A percentile compares a stretch with the other conserved stretches of the same genome.
These are phyloP conservation scores for Moniliophthora roreri DNA, from an alignment of 1,284 basidiomycete genomes.

Conservation along the genomic window DNA sequence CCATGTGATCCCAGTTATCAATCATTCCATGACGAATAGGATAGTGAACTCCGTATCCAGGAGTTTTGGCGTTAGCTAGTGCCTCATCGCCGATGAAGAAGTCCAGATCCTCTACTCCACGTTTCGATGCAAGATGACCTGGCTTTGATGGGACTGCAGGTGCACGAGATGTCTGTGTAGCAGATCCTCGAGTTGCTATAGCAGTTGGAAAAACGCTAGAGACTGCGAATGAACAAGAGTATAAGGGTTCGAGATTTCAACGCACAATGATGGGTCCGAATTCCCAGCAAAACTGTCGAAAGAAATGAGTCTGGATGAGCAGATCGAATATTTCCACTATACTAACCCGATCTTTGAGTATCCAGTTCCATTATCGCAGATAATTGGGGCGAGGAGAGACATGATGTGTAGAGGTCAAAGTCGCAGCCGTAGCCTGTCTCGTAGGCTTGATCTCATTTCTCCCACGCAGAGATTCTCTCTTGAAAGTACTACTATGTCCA, in stretches of 20 bases:
- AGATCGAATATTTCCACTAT: background rate
- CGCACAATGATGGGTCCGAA: slow-evolving; percentile 95
- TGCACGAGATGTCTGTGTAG: slow-evolving; percentile 63
- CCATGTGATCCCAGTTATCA: slow-evolving; percentile 99
- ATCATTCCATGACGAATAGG: slow-evolving; percentile 98
- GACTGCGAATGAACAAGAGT: background rate
- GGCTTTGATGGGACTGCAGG: slow-evolving; percentile 85
- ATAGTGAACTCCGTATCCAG: slow-evolving; percentile 92
- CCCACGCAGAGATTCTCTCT: too few relatives aligned
- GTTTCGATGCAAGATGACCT: slow-evolving; percentile 91
- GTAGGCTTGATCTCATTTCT: too few relatives aligned
- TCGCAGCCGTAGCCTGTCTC: background rate
- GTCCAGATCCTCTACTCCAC: slow-evolving; percentile 98
- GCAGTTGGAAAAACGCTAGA: slow-evolving; percentile 92
- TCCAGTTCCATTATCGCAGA: slow-evolving; percentile 97
- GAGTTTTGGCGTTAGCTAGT: slow-evolving; percentile 88
- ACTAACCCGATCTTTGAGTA: slow-evolving; percentile 96
- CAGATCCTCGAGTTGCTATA: slow-evolving; percentile 82
- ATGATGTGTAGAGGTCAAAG: slow-evolving; percentile 38
- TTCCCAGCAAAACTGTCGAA: slow-evolving; percentile 91
- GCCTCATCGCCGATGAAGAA: slow-evolving; percentile 99
- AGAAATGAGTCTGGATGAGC: background rate
- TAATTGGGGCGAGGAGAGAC: slow-evolving; percentile 85
- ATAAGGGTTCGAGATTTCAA: slow-evolving; percentile 17
- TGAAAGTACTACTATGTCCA: slow-evolving; percentile 8